These are phyloP conservation scores for Hysterangium stoloniferum DNA, from an alignment of 768 basidiomycete genomes.

Conservation along the genomic window DNA sequence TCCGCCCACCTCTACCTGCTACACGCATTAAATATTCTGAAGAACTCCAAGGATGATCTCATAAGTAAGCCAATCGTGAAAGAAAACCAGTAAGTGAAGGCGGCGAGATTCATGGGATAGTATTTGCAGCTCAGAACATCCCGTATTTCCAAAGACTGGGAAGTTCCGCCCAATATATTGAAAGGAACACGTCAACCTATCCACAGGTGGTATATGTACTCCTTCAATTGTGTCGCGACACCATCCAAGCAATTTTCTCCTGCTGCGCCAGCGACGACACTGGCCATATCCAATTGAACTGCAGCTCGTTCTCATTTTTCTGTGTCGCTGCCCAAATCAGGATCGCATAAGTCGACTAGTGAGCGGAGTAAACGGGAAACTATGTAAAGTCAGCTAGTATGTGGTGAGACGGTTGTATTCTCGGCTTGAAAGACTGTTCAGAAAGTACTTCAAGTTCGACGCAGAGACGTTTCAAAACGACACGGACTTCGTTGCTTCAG, in stretches of 20 bases:
- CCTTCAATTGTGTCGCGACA: conserved; percentile 50
- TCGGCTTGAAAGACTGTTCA: background rate
- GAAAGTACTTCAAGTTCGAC: conserved; percentile 1
- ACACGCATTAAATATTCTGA: conserved; percentile 57
- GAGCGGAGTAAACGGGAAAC: conserved; percentile 60
- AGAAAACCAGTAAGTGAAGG: conserved; percentile 59
- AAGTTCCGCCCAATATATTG: too few species aligned
- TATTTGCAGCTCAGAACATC: conserved; percentile 22
- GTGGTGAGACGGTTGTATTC: background rate
- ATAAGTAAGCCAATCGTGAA: conserved; percentile 74
- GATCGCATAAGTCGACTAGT: conserved; percentile 27
- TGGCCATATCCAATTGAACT: conserved; percentile 61
- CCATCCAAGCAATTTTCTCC: conserved; percentile 54
- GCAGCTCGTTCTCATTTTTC: conserved; percentile 39
- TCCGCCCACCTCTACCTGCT: conserved; percentile 72
- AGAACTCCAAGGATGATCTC: conserved; percentile 61
- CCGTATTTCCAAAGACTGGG: too few species aligned
- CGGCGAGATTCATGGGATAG: conserved; percentile 37
- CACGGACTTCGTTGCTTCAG: too few species aligned
- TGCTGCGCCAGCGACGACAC: conserved; percentile 76
- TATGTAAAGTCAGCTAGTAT: conserved; percentile 59
- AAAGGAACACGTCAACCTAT: too few species aligned
- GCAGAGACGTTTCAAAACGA: too few species aligned
- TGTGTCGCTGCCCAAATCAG: conserved; percentile 4
- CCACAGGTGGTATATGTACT: too few species aligned